A percentile compares a stretch with the other conserved stretches of the same genome.
Conservation (phyloP, 306 rosid genomes). For the Citrullus mucosospermus region DNA sequence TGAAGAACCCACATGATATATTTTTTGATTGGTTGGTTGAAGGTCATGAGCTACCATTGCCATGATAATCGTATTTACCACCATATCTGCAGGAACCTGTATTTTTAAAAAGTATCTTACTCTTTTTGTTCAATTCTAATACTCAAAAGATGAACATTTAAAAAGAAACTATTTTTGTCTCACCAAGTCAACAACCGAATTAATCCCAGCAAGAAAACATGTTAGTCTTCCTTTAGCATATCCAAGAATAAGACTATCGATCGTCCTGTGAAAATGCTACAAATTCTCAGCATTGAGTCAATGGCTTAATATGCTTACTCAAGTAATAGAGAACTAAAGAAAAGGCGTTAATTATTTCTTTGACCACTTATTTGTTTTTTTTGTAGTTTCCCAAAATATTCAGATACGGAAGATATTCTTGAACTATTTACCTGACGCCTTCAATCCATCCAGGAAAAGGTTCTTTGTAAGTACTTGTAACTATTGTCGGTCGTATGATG, state of each 20-base stretch:
- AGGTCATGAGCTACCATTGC: conserved; percentile 44
- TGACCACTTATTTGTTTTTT: too few species aligned
- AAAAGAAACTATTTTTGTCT: conserved; percentile 3
- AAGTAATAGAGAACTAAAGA: too few species aligned
- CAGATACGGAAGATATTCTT: too few species aligned
- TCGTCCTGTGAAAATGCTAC: conserved; percentile 35
- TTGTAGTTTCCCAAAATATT: too few species aligned
- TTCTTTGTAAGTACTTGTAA: conserved; percentile 67
- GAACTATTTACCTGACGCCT: conserved; percentile 42
- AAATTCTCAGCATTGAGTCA: background rate
- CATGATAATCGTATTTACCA: conserved; percentile 19
- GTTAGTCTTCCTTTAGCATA: conserved; percentile 69
- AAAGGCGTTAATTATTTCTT: too few species aligned
- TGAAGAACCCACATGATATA: conserved; percentile 70
- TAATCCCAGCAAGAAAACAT: conserved; percentile 44
- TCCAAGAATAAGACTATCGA: conserved; percentile 56
- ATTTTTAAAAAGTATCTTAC: too few species aligned
- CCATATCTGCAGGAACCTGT: background rate
- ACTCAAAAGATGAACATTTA: background rate
- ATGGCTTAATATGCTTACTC: too few species aligned
- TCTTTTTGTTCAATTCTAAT: too few species aligned
- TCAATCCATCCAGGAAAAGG: conserved; percentile 80
- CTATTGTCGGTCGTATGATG: conserved; percentile 50
- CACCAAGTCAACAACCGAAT: conserved; percentile 45
- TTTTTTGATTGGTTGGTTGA: conserved; percentile 18